Percentiles rank a stretch among this genome's conserved stretches.
Evolutionary conservation across 129 eudicot species (phyloP).

Genomic region (Pulicaria dysenterica): DNA sequence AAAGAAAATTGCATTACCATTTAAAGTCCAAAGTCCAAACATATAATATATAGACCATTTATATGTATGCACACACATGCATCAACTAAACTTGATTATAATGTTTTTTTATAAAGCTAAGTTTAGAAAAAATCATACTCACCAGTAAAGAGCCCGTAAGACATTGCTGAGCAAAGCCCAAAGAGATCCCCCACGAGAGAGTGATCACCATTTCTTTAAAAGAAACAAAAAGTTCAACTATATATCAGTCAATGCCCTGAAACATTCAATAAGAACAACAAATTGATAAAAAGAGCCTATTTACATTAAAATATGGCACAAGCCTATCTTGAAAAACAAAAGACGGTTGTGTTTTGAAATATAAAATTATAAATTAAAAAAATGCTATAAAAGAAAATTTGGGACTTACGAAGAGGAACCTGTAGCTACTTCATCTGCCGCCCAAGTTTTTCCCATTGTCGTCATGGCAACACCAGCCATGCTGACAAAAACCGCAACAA

Average conservation of each 20-base stretch:
- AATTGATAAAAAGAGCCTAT: constrained; percentile 34
- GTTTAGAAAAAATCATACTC: constrained; percentile 27
- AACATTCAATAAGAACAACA: constrained; percentile 49
- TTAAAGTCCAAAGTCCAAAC: background rate
- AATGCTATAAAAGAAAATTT: background rate
- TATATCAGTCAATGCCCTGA: constrained; percentile 72
- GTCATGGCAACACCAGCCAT: constrained; percentile 99
- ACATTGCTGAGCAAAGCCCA: constrained; percentile 92
- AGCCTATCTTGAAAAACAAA: background rate
- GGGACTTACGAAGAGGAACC: constrained; percentile 59
- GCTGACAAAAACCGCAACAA: constrained; percentile 94
- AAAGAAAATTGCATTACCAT: background rate
- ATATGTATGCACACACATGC: background rate
- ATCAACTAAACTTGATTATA: background rate
- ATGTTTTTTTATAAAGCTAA: background rate
- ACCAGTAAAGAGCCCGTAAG: constrained; percentile 95
- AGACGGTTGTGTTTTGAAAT: background rate
- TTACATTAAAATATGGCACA: background rate
- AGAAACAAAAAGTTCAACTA: constrained; percentile 73
- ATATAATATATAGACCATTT: background rate
- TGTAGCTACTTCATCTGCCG: constrained; percentile 67
- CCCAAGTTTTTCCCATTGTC: constrained; percentile 98
- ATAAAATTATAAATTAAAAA: background rate
- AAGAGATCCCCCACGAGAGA: constrained; percentile 94
- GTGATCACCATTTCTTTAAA: constrained; percentile 73